These are phyloP conservation scores for Actinomortierella wolfii DNA, from an alignment of 371 early-diverging fungal genomes.

Conservation along the genomic window DNA sequence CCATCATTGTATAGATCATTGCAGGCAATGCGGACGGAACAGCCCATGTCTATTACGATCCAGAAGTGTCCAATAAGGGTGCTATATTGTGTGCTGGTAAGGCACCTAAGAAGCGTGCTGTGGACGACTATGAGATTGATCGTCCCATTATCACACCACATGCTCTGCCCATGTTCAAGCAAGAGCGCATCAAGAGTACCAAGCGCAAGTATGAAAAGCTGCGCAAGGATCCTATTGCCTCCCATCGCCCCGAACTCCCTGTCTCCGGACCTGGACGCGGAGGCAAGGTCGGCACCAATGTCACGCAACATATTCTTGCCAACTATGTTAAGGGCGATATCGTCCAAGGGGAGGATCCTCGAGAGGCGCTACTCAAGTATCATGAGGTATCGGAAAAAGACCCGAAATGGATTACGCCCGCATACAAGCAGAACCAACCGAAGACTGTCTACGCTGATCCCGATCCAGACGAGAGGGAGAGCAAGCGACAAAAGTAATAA, in stretches of 20 bases:
- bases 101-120: conserved; percentile 65
- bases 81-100: conserved; percentile 74
- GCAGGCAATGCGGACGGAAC: conserved; percentile 80
- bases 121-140: conserved; percentile 69
- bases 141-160: conserved; percentile 88
- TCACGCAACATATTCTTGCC: conserved; percentile 86
- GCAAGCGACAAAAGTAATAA: conserved; percentile 47
- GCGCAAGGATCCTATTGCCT: conserved; percentile 76
- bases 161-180: conserved; percentile 86
- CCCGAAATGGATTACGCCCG: conserved; percentile 88
- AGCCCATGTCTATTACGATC: conserved; percentile 80
- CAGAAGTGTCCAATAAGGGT: conserved; percentile 72
- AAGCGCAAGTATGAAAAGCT: conserved; percentile 81
- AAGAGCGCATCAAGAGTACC: conserved; percentile 64
- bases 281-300: conserved; percentile 79
- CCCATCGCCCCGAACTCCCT: conserved; percentile 79
- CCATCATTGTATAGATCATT: conserved; percentile 55
- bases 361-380: conserved; percentile 92
- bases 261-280: conserved; percentile 85
- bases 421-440: conserved; percentile 86
- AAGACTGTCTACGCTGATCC: conserved; percentile 75
- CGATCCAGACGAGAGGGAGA: conserved; percentile 69
- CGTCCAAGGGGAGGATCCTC: conserved; percentile 87
- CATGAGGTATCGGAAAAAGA: conserved; percentile 82
- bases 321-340: conserved; percentile 79